Base-by-base conservation (phyloP, 208 protist species). In the Acanthamoeba lenticulata region DNA sequence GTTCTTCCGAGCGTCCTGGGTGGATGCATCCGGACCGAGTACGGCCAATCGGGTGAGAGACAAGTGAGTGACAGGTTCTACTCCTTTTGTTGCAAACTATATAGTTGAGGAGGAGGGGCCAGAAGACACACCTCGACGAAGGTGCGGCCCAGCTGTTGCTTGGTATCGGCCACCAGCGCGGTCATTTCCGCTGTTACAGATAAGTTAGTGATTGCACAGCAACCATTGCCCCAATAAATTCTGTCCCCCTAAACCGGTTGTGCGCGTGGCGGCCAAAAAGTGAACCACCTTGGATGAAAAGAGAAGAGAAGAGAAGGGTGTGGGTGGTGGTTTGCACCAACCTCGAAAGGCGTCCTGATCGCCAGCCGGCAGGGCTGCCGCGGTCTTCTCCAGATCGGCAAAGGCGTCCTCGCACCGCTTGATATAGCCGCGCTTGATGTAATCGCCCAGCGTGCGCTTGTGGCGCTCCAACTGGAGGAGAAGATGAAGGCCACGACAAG, bases 351-450 rank as follows among this genome's bases (percentile, higher is more conserved):
- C 69, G 57, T 19, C 57, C 67, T 77, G 67, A 19, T 85, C 74
- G 44, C 62, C 62, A 9, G 65, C 65, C 15, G 74, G 44, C 6
- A 85, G 74, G 7, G 38, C 42, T 29, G 74, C 44, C 11, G 74
- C 44, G 44, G 27, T 55, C 42, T 85, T 85, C 44, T 85, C 74
- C 6, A 85, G 44, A 34, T 85, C 74, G 44, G 74, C 74, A 29
- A 85, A 57, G 44, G 74, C 74, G 27, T 85, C 74, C 27, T 85
- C 74, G 74, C 42, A 85, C 32, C 36, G 47, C 74, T 85, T 85
- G 42, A 27, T 85, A 42, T 85, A 85, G 27, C 74, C 74, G n/a
- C 32, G 17, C 74, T 85, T 85, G 74, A 34, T 17, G 44, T 85
- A 36, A 29, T 85, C 74, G 21, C 24, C 24, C n/a, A 85, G 5